Conservation (phyloP, 2,329 filamentous ascomycete genomes). For the Phialophora macrospora region DNA sequence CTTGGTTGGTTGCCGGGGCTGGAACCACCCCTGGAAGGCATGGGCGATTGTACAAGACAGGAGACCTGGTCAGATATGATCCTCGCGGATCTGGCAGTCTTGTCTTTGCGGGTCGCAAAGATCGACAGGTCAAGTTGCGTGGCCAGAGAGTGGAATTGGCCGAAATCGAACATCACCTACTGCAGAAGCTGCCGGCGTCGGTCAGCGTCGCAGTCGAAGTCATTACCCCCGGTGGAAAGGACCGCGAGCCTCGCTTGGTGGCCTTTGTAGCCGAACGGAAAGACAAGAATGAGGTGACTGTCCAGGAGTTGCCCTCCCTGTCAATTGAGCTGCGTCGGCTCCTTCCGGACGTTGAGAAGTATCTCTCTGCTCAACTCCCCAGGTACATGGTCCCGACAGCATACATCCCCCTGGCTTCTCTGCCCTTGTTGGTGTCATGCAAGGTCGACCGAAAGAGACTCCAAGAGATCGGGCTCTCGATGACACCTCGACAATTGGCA, state of each 20-base stretch:
- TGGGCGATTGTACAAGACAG: constrained; percentile 49
- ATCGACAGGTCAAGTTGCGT: constrained; percentile 50
- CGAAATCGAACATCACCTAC: constrained; percentile 48
- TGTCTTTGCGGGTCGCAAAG: constrained; percentile 48
- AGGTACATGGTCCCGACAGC: too few relatives aligned
- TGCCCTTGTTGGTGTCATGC: too few relatives aligned
- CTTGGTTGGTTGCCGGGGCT: constrained; percentile 43
- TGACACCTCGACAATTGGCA: too few relatives aligned
- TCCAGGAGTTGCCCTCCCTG: too few relatives aligned
- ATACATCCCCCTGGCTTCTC: too few relatives aligned
- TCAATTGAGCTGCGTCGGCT: too few relatives aligned
- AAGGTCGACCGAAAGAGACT: too few relatives aligned
- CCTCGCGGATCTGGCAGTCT: constrained; percentile 47
- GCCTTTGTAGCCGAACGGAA: constrained; percentile 46
- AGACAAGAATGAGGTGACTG: too few relatives aligned
- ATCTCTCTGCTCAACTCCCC: too few relatives aligned
- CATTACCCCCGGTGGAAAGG: constrained; percentile 51
- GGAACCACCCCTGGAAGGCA: constrained; percentile 39
- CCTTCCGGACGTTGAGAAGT: too few relatives aligned
- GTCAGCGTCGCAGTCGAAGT: constrained; percentile 56
- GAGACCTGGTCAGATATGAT: constrained; percentile 49
- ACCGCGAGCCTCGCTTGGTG: constrained; percentile 53
- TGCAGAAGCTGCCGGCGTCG: too few relatives aligned
- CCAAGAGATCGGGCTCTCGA: too few relatives aligned
- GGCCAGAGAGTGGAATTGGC: constrained; percentile 52